Conservation (phyloP, 768 basidiomycete genomes). For the Suillus fuscotomentosus region DNA sequence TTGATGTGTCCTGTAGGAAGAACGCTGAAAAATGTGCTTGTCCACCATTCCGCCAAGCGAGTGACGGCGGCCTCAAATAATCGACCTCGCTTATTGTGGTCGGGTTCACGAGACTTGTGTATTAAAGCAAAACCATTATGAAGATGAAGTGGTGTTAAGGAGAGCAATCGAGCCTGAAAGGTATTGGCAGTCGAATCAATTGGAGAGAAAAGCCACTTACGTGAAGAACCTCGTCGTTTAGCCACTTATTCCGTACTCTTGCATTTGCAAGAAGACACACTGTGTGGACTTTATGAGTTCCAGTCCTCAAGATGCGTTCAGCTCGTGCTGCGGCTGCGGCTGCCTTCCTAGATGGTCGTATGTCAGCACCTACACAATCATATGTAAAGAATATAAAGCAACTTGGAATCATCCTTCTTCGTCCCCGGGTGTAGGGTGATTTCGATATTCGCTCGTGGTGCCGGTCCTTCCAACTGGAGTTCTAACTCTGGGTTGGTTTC, state of each 20-base stretch:
- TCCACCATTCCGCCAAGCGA: constrained; percentile 85
- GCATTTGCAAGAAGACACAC: constrained; percentile 77
- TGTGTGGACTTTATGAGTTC: constrained; percentile 89
- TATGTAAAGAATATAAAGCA: constrained; percentile 11
- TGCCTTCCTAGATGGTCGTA: constrained; percentile 44
- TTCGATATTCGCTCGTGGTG: constrained; percentile 57
- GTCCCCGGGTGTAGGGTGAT: constrained; percentile 60
- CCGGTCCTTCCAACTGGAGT: constrained; percentile 21
- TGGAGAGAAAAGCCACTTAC: constrained; percentile 40
- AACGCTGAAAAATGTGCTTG: constrained; percentile 64
- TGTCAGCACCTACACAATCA: not conserved
- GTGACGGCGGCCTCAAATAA: constrained; percentile 83
- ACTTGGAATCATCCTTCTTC: constrained; percentile 45
- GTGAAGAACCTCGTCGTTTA: constrained; percentile 81
- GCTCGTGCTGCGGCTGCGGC: constrained; percentile 44
- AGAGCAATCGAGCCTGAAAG: constrained; percentile 81
- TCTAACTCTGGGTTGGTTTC: constrained; percentile 21
- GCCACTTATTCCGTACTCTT: constrained; percentile 73
- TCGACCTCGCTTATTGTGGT: constrained; percentile 76
- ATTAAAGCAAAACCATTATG: constrained; percentile 83
- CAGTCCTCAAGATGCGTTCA: constrained; percentile 72
- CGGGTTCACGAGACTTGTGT: constrained; percentile 78
- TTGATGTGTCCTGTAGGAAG: constrained; percentile 64
- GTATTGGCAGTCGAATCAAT: constrained; percentile 9
- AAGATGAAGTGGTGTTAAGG: constrained; percentile 75